phyloP scores from a whole-genome alignment of 768 basidiomycete species.

The Pulveroboletus sp. region DNA sequence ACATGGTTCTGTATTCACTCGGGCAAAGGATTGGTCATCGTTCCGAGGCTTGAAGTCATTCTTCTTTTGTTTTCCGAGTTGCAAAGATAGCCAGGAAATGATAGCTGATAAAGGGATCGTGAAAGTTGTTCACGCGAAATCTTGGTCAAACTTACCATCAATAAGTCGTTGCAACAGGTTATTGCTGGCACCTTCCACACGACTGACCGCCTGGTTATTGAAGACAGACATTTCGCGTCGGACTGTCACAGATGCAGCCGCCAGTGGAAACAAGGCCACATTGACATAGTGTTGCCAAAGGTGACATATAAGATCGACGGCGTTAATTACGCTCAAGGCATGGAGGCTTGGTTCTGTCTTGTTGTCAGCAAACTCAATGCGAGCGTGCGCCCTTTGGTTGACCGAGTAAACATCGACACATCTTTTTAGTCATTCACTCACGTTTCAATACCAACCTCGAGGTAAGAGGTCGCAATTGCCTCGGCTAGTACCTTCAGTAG shows the following conservation, averaged over 20 bases:
- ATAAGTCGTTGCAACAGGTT: slow-evolving; percentile 73
- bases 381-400: slow-evolving; percentile 57
- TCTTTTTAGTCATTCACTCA: slow-evolving; percentile 36
- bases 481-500: slow-evolving; percentile 85
- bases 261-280: slow-evolving; percentile 85
- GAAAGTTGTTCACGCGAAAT: neutral
- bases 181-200: slow-evolving; percentile 83
- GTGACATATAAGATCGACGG: slow-evolving; percentile 86
- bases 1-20: slow-evolving; percentile 95
- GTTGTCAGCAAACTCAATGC: slow-evolving; percentile 69
- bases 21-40: slow-evolving; percentile 91
- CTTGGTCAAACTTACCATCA: slow-evolving; percentile 57
- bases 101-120: slow-evolving; percentile 49
- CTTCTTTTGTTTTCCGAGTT: slow-evolving; percentile 90
- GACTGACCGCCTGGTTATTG: slow-evolving; percentile 83
- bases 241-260: slow-evolving; percentile 79
- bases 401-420: slow-evolving; percentile 1
- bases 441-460: slow-evolving; percentile 94
- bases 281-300: slow-evolving; percentile 97
- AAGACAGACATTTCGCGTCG: slow-evolving; percentile 91
- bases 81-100: slow-evolving; percentile 67
- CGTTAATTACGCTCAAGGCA: slow-evolving; percentile 58
- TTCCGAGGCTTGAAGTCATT: slow-evolving; percentile 96
- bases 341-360: slow-evolving; percentile 81
- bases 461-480: slow-evolving; percentile 75